These are phyloP conservation scores for Stachybotrys elegans DNA, from an alignment of 2,329 filamentous ascomycete genomes.

Conservation along the genomic window DNA sequence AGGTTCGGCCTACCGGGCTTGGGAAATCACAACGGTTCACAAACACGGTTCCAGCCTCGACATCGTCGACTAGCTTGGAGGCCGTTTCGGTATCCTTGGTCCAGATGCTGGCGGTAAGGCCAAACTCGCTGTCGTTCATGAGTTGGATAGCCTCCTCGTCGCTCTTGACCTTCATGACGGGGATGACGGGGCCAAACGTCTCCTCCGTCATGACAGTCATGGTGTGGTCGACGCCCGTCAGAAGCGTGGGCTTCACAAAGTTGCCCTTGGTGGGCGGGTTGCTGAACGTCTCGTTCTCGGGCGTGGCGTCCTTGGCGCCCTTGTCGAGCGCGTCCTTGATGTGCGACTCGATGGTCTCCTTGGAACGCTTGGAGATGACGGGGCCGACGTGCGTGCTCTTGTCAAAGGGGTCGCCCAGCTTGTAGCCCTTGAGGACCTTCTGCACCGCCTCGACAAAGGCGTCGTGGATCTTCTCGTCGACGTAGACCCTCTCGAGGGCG, in stretches of 20 bases:
- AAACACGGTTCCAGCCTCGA: conserved; percentile 94
- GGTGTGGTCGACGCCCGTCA: conserved; percentile 72
- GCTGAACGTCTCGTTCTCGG: conserved; percentile 72
- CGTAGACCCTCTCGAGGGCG: conserved; percentile 86
- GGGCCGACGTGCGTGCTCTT: conserved; percentile 78
- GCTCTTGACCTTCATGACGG: conserved; percentile 77
- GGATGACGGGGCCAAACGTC: conserved; percentile 90
- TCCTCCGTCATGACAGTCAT: conserved; percentile 92
- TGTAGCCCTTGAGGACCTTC: conserved; percentile 75
- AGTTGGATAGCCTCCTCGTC: conserved; percentile 76
- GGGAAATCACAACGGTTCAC: conserved; percentile 93
- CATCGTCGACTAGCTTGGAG: conserved; percentile 68
- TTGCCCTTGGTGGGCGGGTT: conserved; percentile 74
- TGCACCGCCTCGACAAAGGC: conserved; percentile 74
- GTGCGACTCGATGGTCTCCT: conserved; percentile 70
- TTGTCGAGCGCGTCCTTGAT: conserved; percentile 77
- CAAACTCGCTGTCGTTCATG: conserved; percentile 96
- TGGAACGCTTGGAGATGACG: conserved; percentile 77
- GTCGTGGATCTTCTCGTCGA: conserved; percentile 79
- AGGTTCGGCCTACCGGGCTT: conserved; percentile 64
- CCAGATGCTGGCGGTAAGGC: conserved; percentile 95
- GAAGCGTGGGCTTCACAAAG: conserved; percentile 80
- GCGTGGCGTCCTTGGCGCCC: conserved; percentile 80
- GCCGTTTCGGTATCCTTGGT: conserved; percentile 78
- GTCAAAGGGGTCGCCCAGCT: conserved; percentile 81